Evolutionary conservation across 176 grass and related monocot genomes (phyloP), one percentile per base, ranked within the genome.

Genomic region (Otatea glauca): DNA sequence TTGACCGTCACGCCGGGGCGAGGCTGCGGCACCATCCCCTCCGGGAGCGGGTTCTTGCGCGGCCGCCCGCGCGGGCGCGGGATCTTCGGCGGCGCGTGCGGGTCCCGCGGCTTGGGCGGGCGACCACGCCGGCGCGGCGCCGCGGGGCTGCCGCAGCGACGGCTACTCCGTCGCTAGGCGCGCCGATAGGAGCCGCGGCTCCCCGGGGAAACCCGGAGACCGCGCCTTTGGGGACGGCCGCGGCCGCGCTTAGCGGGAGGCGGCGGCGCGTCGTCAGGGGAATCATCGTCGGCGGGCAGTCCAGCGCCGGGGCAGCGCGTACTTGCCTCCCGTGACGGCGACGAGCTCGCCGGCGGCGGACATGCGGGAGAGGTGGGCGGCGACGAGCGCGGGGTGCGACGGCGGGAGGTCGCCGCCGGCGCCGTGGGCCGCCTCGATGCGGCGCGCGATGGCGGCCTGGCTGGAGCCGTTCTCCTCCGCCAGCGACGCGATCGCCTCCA

Each of bases 41-140:
- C 90, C 4, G 82, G 87, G 8, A 85, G 87, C 17, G 86, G 83
- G 76, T 89, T 97, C 86, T 97, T 97, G 17, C 91, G 81, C 4
- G 94, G 94, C 25, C 91, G 86, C 68, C 94, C 94, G 3, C 94
- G 91, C 38, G 94, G 94, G 60, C 91, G 86, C 54, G 91, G 56
- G 74, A 89, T 78, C 89, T 96, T 96, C 39, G 88, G 89, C 60
- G 91, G 76, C 70, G 88, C 91, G 59, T 53, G 59, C 2, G 91
- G 91, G 56, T 96, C 94, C 68, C 81, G 72, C 6, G 91, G 89
- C 81, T 96, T 96, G 43, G 91, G 91, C 17, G 94, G 94, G 25
- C 91, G 88, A 51, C 94, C 94, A 16, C 88, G 91, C 15, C 88
- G 54, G 54, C 91, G 70, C 32, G 86, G 78, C 72, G 71, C 56